Evolutionary conservation across 2,329 filamentous ascomycete species (phyloP), one percentile per base, ranked within the genome.

Genomic region (Beauveria sp.): DNA sequence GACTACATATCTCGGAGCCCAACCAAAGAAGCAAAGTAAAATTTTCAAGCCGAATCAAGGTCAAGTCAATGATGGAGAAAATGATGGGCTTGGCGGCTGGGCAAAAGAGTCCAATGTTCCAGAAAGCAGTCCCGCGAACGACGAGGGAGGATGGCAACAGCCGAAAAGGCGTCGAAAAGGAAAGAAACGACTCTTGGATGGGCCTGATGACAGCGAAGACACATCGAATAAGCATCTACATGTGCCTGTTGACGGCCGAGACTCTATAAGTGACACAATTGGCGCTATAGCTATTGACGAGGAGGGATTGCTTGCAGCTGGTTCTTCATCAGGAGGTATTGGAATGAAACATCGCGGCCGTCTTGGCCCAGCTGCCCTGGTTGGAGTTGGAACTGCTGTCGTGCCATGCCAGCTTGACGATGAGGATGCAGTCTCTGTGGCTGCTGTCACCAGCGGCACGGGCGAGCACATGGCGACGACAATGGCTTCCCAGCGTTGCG

Each of bases 401-500:
- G 84, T 97, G n/a, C 93, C 93, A 1, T 79, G 81, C 28, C 86
- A 92, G 64, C 78, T 83, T 2, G 81, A 84, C 34, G 93, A 97
- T 69, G 78, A 83, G 7, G 85, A 90, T 2, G 78, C 81, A 51
- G 81, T 86, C 8, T 85, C 83, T 51, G 91, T 96, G 30, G 93
- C 91, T 34, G 86, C 88, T 28, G 91, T 97, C 24, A 96, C 92
- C 45, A 96, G 91, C 71, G 95, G 95, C 30, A 99, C 95, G 3
- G 95, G 95, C 53, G 95, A 99, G 75, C 95, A 99, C 72, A 99
- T 99, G 89, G 90, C 92, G 42, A 97, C 93, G 0, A 96, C 93
- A 0, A 88, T 96, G 82, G 93, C 95, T 12, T 93, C 95, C 7
- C 87, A 88, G 62, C 87, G 88, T 60, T 96, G 92, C 71, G 92